Conservation (phyloP, 2,329 filamentous ascomycete genomes). For the Fusarium penzigii region DNA sequence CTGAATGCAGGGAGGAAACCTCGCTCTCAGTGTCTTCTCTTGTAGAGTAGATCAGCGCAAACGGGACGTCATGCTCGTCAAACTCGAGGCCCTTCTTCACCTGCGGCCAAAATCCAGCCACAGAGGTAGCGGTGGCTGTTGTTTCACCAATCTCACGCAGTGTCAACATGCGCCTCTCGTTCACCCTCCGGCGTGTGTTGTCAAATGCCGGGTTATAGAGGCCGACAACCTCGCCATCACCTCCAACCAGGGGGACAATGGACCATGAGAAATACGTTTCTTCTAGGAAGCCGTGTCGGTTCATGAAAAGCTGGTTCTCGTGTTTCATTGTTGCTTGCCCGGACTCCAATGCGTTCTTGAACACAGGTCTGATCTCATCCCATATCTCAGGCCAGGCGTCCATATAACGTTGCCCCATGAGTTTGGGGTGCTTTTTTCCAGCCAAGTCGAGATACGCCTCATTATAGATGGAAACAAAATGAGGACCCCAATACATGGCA, state of each 20-base stretch:
- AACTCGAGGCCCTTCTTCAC: conserved; percentile 69
- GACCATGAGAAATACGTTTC: conserved; percentile 85
- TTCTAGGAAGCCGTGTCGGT: conserved; percentile 69
- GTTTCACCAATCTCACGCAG: conserved; percentile 76
- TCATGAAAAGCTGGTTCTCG: conserved; percentile 75
- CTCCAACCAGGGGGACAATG: conserved; percentile 74
- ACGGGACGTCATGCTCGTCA: conserved; percentile 75
- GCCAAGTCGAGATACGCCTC: conserved; percentile 71
- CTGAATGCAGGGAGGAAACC: conserved; percentile 69
- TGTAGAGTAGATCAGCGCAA: conserved; percentile 76
- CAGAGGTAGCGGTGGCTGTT: conserved; percentile 70
- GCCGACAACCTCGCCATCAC: conserved; percentile 72
- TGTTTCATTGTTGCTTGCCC: conserved; percentile 84
- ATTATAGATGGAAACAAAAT: conserved; percentile 70
- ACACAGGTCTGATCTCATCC: conserved; percentile 68
- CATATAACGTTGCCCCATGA: conserved; percentile 74
- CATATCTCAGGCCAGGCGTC: conserved; percentile 76
- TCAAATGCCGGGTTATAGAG: conserved; percentile 82
- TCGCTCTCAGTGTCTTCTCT: conserved; percentile 72
- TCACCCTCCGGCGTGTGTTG: conserved; percentile 76
- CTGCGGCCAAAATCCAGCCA: conserved; percentile 73
- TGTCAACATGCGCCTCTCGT: conserved; percentile 77
- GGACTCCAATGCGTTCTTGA: conserved; percentile 65
- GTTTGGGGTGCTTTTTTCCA: conserved; percentile 71
- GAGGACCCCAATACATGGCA: conserved; percentile 77